A percentile compares a stretch with the other conserved stretches of the same genome.
These are phyloP conservation scores for Teunomyces kruisii DNA, from an alignment of 805 yeast species.

Conservation along the genomic window DNA sequence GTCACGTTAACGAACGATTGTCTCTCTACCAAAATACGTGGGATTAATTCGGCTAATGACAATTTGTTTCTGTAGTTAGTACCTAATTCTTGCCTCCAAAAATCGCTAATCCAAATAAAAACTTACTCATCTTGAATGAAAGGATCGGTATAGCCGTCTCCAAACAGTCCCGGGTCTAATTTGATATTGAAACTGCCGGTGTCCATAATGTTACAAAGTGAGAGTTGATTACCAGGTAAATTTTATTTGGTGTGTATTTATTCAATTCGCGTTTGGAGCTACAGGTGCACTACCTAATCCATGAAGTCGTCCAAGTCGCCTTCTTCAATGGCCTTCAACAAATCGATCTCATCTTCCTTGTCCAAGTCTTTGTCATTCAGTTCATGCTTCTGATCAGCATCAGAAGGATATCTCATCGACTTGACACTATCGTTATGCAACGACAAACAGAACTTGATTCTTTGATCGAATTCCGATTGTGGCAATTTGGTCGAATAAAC, in stretches of 20 bases:
- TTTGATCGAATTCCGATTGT: constrained; percentile 82
- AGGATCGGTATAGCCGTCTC: constrained; percentile 34
- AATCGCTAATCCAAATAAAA: not conserved
- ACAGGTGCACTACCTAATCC: constrained; percentile 26
- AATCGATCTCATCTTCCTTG: constrained; percentile 41
- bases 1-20: constrained; percentile 59
- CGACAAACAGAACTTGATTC: constrained; percentile 88
- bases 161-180: constrained; percentile 29
- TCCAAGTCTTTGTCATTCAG: constrained; percentile 28
- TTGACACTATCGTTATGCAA: constrained; percentile 90
- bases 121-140: constrained; percentile 42
- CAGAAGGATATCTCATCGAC: constrained; percentile 87
- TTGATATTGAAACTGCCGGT: constrained; percentile 14
- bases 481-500: constrained; percentile 87
- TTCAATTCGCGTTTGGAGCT: constrained; percentile 1
- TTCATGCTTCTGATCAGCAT: constrained; percentile 31
- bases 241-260: not conserved
- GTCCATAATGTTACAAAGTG: not conserved
- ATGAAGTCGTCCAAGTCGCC: constrained; percentile 54
- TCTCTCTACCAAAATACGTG: constrained; percentile 56
- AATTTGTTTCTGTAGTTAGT: constrained; percentile 36
- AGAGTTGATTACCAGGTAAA: not conserved
- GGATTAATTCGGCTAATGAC: constrained; percentile 55
- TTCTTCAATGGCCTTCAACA: constrained; percentile 51
- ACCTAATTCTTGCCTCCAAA: not conserved